Conservation (phyloP, 169 alveolate species). For the Cryptosporidium parvum region DNA sequence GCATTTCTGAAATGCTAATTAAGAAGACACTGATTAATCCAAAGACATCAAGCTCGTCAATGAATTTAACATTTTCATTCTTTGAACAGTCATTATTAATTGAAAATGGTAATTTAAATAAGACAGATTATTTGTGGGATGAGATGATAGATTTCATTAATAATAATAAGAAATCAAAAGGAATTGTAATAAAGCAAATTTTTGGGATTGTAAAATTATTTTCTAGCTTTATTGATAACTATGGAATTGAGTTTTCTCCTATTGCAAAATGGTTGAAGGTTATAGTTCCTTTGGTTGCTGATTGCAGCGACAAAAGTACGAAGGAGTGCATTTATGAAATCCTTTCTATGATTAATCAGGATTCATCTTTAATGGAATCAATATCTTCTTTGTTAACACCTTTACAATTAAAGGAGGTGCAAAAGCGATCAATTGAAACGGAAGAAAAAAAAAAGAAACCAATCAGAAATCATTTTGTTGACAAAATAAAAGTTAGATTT, state of each 20-base stretch:
- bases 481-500: background rate
- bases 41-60: conserved; percentile 55
- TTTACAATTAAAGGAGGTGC: conserved; percentile 50
- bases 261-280: conserved; percentile 21
- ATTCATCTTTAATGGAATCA: conserved; percentile 11
- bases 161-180: conserved; percentile 44
- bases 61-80: conserved; percentile 27
- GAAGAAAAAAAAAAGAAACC: background rate
- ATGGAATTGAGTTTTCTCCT: conserved; percentile 53
- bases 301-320: conserved; percentile 35
- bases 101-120: conserved; percentile 35
- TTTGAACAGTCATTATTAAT: conserved; percentile 47
- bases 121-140: conserved; percentile 34
- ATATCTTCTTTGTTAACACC: conserved; percentile 14
- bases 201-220: conserved; percentile 42
- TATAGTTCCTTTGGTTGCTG: conserved; percentile 12
- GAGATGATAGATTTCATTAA: conserved; percentile 42
- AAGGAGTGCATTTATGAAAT: conserved; percentile 38
- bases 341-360: background rate
- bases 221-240: conserved; percentile 39
- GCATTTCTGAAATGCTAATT: conserved; percentile 23
- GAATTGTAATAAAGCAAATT: conserved; percentile 37
- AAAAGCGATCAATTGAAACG: conserved; percentile 7
- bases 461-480: conserved; percentile 23
- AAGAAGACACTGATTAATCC: conserved; percentile 31